Evolutionary conservation across 306 rosid genomes (phyloP).

Genomic region (Cicer yamashitae): DNA sequence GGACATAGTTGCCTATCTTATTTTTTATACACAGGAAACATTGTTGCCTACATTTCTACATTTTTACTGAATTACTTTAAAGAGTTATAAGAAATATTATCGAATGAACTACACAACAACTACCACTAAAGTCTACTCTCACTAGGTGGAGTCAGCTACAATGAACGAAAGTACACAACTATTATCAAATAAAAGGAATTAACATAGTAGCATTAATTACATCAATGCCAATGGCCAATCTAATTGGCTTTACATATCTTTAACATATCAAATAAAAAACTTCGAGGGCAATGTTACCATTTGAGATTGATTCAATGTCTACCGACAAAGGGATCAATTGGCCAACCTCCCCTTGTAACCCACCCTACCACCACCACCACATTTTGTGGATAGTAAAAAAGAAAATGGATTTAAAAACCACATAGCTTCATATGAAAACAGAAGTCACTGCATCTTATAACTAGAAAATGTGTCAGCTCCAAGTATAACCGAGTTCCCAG

Average conservation of each 20-base stretch:
- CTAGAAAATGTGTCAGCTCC: background rate
- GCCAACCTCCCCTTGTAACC: background rate
- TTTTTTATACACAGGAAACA: conserved; percentile 10
- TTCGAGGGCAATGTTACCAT: background rate
- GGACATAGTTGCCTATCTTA: conserved; percentile 4
- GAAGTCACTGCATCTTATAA: conserved; percentile 22
- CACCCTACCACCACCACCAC: background rate
- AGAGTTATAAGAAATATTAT: conserved; percentile 8
- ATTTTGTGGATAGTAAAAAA: background rate
- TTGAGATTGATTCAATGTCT: conserved; percentile 1
- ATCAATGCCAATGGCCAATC: background rate
- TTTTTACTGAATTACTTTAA: background rate
- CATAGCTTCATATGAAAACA: background rate
- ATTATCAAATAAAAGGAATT: conserved; percentile 10
- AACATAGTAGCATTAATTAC: conserved; percentile 10
- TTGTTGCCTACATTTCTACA: background rate
- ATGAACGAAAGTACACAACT: conserved; percentile 4
- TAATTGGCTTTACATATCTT: conserved; percentile 13
- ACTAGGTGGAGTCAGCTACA: conserved; percentile 6
- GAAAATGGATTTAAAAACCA: conserved; percentile 5
- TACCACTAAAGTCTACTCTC: background rate
- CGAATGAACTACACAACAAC: conserved; percentile 17
- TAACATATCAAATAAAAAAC: background rate
- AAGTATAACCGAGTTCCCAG: conserved; percentile 6
- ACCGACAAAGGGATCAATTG: conserved; percentile 30